Evolutionary conservation across 2,329 filamentous ascomycete species (phyloP).

Genomic region (Phoma sp.): DNA sequence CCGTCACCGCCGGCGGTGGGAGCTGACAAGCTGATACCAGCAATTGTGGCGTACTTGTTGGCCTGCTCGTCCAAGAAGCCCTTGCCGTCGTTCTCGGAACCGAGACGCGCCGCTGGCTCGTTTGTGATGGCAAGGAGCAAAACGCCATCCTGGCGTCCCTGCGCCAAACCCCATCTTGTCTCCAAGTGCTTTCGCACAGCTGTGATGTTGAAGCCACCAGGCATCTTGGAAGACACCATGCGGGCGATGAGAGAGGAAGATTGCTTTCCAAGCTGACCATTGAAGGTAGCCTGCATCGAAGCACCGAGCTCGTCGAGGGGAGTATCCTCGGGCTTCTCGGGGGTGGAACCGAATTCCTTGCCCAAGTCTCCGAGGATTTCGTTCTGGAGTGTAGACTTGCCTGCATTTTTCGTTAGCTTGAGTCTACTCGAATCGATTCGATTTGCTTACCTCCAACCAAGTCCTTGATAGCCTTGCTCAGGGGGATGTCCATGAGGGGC

Average conservation of each 20-base stretch:
- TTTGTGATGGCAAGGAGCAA: conserved; percentile 88
- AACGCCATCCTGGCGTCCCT: conserved; percentile 89
- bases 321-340: conserved; percentile 97
- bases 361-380: conserved; percentile 97
- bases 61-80: conserved; percentile 85
- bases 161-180: conserved; percentile 85
- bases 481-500: conserved; percentile 80
- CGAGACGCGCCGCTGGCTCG: conserved; percentile 87
- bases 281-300: conserved; percentile 97
- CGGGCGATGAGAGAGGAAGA: conserved; percentile 91
- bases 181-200: conserved; percentile 93
- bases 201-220: conserved; percentile 98
- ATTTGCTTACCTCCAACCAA: conserved; percentile 79
- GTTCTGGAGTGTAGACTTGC: conserved; percentile 98
- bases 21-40: conserved; percentile 82
- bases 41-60: conserved; percentile 85
- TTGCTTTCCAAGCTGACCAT: conserved; percentile 96
- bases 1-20: conserved; percentile 73
- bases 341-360: conserved; percentile 97
- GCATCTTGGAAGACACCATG: conserved; percentile 98
- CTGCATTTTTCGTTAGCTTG: conserved; percentile 54
- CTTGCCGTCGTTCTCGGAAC: conserved; percentile 89
- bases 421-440: neutral
- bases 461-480: conserved; percentile 98
- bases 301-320: conserved; percentile 94